Evolutionary conservation across 257 asterid species (phyloP).

Genomic region (Penstemon davidsonii): DNA sequence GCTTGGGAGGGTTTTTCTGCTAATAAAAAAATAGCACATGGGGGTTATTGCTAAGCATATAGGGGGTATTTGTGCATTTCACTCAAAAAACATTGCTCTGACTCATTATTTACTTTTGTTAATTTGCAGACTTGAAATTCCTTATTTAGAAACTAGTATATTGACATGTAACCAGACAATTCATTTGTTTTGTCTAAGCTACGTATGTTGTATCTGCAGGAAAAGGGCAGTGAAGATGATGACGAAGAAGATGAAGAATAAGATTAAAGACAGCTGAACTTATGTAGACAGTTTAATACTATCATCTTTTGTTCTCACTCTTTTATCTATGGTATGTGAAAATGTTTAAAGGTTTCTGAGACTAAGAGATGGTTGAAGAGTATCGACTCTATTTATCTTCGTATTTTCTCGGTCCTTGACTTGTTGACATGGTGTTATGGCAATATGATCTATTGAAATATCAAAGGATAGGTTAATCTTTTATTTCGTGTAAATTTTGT

Average conservation of each 20-base stretch:
- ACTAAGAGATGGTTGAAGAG: conserved; percentile 10
- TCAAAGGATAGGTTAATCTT: conserved; percentile 18
- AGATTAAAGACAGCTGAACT: conserved; percentile 12
- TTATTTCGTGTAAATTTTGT: neutral
- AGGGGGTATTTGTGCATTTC: too few species aligned
- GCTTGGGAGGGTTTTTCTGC: too few species aligned
- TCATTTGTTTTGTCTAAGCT: neutral
- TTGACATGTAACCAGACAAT: neutral
- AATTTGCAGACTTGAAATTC: neutral
- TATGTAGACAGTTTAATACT: conserved; percentile 20
- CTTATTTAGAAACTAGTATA: neutral
- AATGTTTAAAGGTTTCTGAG: conserved; percentile 28
- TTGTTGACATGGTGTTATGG: neutral
- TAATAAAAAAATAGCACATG: too few species aligned
- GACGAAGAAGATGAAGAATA: conserved; percentile 36
- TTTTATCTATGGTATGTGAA: conserved; percentile 4
- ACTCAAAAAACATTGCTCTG: neutral
- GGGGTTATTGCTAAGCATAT: too few species aligned
- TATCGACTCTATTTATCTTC: conserved; percentile 19
- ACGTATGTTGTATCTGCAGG: conserved; percentile 37
- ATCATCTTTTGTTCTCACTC: neutral
- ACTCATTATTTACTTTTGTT: neutral
- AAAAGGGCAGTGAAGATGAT: conserved; percentile 59
- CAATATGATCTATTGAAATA: neutral
- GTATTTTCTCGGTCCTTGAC: neutral